phyloP scores from a whole-genome alignment of 805 yeast genomes.

The Nakazawaea ishiwadae region DNA sequence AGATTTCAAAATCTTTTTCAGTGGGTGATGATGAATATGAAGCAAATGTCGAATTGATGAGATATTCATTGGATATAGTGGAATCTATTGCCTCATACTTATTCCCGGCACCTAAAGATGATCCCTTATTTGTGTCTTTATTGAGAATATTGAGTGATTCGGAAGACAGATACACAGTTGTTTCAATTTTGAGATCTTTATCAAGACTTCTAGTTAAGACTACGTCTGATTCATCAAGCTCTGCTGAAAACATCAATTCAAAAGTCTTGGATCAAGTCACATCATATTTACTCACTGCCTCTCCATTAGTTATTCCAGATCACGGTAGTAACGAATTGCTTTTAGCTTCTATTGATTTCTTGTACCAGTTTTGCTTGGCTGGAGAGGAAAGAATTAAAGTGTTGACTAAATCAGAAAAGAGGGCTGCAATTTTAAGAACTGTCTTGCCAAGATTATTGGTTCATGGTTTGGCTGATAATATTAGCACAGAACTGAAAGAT shows the following conservation, averaged over 20 bases:
- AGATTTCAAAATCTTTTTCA: constrained; percentile 20
- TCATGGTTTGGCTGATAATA: constrained; percentile 37
- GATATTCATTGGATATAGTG: constrained; percentile 70
- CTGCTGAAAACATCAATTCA: constrained; percentile 41
- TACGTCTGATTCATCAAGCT: constrained; percentile 39
- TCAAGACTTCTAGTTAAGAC: constrained; percentile 73
- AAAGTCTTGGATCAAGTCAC: constrained; percentile 49
- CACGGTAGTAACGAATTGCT: constrained; percentile 60
- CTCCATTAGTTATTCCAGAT: constrained; percentile 23
- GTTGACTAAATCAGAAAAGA: constrained; percentile 40
- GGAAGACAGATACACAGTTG: constrained; percentile 64
- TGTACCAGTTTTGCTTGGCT: constrained; percentile 74
- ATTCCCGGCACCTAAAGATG: constrained; percentile 69
- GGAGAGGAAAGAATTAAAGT: constrained; percentile 52
- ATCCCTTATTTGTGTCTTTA: constrained; percentile 58
- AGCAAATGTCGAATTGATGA: constrained; percentile 52
- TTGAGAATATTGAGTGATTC: constrained; percentile 44
- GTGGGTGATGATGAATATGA: constrained; percentile 24
- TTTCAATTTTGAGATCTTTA: constrained; percentile 69
- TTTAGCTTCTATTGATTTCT: constrained; percentile 70
- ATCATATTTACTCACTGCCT: constrained; percentile 41
- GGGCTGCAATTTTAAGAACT: constrained; percentile 48
- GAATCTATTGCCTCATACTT: constrained; percentile 83
- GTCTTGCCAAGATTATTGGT: constrained; percentile 61
- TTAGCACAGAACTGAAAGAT: constrained; percentile 24